These are phyloP conservation scores for Porphyrellus cyaneotinctus DNA, from an alignment of 768 basidiomycete species.

Conservation along the genomic window DNA sequence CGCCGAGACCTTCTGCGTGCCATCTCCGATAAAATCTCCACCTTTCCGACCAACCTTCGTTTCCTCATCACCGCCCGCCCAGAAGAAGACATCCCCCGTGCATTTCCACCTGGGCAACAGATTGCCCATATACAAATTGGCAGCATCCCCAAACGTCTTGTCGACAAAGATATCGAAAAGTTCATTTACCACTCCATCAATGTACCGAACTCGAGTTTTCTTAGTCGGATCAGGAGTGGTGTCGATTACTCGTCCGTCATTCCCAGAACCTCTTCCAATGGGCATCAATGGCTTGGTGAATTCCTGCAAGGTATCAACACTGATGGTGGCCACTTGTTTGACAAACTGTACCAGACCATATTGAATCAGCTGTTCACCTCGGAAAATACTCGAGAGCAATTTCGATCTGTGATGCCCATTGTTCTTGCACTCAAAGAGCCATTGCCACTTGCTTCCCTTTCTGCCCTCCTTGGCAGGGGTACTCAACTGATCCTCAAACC, in stretches of 20 bases:
- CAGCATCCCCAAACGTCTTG: neutral
- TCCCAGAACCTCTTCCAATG: neutral
- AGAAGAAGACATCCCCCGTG: neutral
- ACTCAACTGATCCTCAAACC: neutral
- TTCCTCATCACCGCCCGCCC: neutral
- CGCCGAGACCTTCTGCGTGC: neutral
- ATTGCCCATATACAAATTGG: neutral
- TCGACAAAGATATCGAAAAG: neutral
- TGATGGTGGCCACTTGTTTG: neutral
- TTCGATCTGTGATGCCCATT: neutral
- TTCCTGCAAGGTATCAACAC: neutral
- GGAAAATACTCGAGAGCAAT: neutral
- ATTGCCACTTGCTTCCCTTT: neutral
- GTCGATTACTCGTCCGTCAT: neutral
- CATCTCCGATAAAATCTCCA: neutral
- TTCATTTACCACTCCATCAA: neutral
- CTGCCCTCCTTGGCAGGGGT: neutral
- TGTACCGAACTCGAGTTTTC: neutral
- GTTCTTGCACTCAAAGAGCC: neutral
- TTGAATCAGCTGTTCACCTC: neutral
- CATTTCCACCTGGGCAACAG: neutral
- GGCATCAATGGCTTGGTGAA: neutral
- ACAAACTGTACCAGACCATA: neutral
- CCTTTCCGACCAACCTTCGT: neutral
- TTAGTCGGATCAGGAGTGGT: constrained; percentile 4